Evolutionary conservation across 805 yeast genomes (phyloP).

Genomic region (Candida succiphila): DNA sequence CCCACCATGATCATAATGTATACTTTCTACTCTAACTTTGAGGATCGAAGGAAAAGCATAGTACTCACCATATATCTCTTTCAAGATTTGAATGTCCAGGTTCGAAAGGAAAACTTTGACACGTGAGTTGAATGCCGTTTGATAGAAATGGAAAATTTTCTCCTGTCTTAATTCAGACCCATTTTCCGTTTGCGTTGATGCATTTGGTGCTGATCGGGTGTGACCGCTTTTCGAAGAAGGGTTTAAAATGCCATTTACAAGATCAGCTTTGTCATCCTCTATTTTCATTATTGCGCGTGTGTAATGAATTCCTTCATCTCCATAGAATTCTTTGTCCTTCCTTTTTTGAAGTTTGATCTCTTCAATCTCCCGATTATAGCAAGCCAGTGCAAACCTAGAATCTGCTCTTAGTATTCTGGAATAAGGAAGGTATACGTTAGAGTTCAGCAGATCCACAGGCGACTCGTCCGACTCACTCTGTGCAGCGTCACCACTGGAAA

Average conservation of each 20-base stretch:
- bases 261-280: conserved; percentile 2
- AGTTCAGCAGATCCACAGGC: conserved; percentile 14
- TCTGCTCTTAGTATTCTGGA: conserved; percentile 68
- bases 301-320: conserved; percentile 47
- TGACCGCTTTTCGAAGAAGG: conserved; percentile 1
- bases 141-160: conserved; percentile 60
- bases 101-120: conserved; percentile 64
- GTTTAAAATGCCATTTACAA: too few species aligned
- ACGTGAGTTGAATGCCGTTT: conserved; percentile 61
- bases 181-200: too few species aligned
- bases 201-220: conserved; percentile 8
- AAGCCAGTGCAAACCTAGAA: conserved; percentile 36
- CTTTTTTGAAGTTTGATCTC: conserved; percentile 40
- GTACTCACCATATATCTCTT: conserved; percentile 51
- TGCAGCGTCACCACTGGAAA: conserved; percentile 15
- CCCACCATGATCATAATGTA: conserved; percentile 44
- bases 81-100: conserved; percentile 68
- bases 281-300: conserved; percentile 48
- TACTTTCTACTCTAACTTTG: conserved; percentile 55
- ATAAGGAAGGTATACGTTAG: conserved; percentile 30
- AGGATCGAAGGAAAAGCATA: conserved; percentile 59
- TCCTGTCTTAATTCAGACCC: neutral
- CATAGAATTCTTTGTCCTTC: conserved; percentile 49
- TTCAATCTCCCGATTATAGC: conserved; percentile 50
- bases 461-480: too few species aligned